Base-by-base conservation (phyloP, 495 filamentous ascomycete species). In the Annulohypoxylon stygium region DNA sequence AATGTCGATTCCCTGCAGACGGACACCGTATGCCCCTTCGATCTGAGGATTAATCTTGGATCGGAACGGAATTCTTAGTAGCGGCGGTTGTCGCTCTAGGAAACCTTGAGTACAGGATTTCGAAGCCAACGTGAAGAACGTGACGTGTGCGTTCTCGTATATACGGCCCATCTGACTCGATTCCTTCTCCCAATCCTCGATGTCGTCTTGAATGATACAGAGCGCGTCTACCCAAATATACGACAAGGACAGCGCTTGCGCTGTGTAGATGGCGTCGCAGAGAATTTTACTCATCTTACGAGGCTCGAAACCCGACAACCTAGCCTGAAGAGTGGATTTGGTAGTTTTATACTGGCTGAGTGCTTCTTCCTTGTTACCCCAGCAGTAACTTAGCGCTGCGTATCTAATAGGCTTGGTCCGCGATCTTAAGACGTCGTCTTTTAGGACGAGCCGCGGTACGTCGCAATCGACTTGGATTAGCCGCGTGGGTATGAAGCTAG, bases 121-220 rank as follows among this genome's bases (percentile, higher is more conserved):
- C 0, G 41, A 45, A 11, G 41, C 12, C 5, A 45, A n/a, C 14
- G 41, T 45, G 14, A 45, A 45, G 14, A 45, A 45, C 41, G 41
- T 45, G 41, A 45, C 41, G 14, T 45, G 41, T 2, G 41, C 41
- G 14, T 45, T 14, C 14, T 45, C 41, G 41, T 45, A 45, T 14
- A 45, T 45, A 5, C 41, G 41, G 5, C 41, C 41, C 41, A 45
- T 45, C 41, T 45, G 41, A n/a, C n/a, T 45, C 14, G 41, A 45
- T 45, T 45, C 41, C 14, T n/a, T 14, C 20, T 51, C 25, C 25
- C 51, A 55, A 12, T 55, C 51, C 7, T 55, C 11, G 11, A 12
- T 10, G 51, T 55, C 51, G 9, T 33, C 25, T 55, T 55, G 23
- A 25, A 55, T 55, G 26, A 55, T 55, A n/a, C 25, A 55, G 1